phyloP scores from a whole-genome alignment of 495 filamentous ascomycete genomes.

The Trichoderma orchidacearum region DNA sequence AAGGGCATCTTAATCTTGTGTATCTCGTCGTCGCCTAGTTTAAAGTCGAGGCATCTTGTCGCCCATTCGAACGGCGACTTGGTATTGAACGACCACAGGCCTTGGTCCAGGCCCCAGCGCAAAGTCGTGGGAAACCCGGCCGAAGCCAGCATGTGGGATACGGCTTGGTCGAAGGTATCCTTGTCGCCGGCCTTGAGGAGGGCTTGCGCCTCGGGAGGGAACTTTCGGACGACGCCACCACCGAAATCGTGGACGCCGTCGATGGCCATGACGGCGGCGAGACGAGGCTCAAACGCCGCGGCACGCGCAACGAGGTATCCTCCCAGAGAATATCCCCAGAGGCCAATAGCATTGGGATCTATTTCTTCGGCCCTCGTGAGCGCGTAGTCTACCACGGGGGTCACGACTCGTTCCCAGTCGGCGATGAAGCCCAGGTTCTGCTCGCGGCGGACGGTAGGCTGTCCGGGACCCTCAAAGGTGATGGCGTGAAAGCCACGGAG shows the following conservation, averaged over 20 bases:
- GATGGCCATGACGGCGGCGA: constrained; percentile 23
- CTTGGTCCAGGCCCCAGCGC: constrained; percentile 25
- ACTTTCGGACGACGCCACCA: background rate
- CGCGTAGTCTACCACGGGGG: constrained; percentile 30
- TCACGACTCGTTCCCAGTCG: constrained; percentile 32
- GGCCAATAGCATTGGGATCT: constrained; percentile 12
- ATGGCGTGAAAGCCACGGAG: constrained; percentile 33
- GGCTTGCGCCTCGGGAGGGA: constrained; percentile 4
- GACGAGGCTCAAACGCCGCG: constrained; percentile 28
- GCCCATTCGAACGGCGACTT: constrained; percentile 17
- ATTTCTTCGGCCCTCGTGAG: constrained; percentile 11
- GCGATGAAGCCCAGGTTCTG: constrained; percentile 33
- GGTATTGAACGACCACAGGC: constrained; percentile 25
- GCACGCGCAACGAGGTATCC: constrained; percentile 23
- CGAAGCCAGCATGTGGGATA: background rate
- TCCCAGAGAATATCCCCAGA: constrained; percentile 24
- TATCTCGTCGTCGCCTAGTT: constrained; percentile 11
- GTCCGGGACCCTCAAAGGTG: constrained; percentile 37
- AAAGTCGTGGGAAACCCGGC: constrained; percentile 1
- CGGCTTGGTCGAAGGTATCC: background rate
- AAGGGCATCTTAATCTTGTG: constrained; percentile 18
- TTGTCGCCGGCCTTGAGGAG: constrained; percentile 4
- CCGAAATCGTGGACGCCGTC: constrained; percentile 22
- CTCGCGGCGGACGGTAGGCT: constrained; percentile 26
- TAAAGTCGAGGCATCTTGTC: constrained; percentile 8